Base-by-base conservation (phyloP, 1,284 basidiomycete genomes). In the Cryptococcus jaspeensis region DNA sequence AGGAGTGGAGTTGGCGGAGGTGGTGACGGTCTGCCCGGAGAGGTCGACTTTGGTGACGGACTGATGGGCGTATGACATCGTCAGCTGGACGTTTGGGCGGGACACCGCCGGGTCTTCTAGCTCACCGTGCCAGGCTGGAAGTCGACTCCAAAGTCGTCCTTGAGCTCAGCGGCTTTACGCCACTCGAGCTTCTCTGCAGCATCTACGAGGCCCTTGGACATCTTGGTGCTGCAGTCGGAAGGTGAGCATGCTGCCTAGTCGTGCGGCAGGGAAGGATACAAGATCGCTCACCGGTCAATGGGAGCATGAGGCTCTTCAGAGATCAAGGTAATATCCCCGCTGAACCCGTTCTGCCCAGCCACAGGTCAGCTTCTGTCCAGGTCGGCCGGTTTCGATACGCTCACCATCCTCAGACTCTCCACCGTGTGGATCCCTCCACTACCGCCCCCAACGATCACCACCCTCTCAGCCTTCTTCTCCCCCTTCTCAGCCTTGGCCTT, bases 381-480 rank as follows among this genome's bases (percentile, higher is more conserved):
- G 8, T 46, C 13, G 38, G 5, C 15, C 28, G 4, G 4, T 5
- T 4, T 32, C 9, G 28, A 32, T 5, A 50, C 28, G 63, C 74
- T 52, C 59, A 88, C 88, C 83, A 92, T 88, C 60, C 92, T 81
- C 66, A 96, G 78, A 71, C 88, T 88, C 74, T 95, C 92, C 51
- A 94, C 82, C 8, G 86, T 83, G 62, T 90, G 84, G 71, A 90
- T 87, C 18, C 86, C 85, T 49, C 87, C 92, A 22, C 89, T 84
- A 20, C 92, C 92, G 43, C 92, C 92, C 37, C 90, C 76, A 42
- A 96, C 84, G 58, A 97, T 90, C 28, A 97, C 86, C 18, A 92
- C 86, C 13, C 60, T 72, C 58, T 76, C 72, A 39, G 65, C 66
- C 15, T 87, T 86, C 50, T 82, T 81, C 20, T 81, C 81, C 36